Percentiles rank a stretch among this genome's conserved stretches.
Evolutionary conservation across 371 early-diverging fungal genomes (phyloP).

Genomic region (Blakeslea trispora): DNA sequence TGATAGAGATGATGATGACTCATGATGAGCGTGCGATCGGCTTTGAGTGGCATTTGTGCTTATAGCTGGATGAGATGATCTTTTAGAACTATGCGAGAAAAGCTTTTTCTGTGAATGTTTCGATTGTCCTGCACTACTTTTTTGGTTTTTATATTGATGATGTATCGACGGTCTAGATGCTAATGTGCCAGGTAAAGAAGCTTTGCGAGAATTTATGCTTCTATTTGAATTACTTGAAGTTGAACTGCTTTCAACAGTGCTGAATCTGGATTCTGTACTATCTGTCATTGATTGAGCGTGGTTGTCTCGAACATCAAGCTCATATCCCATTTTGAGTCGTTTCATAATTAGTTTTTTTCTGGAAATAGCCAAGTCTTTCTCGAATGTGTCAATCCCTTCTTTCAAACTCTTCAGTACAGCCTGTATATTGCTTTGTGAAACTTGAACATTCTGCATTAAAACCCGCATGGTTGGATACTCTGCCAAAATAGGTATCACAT

Average conservation of each 20-base stretch:
- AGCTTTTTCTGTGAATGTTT: slow-evolving; percentile 4
- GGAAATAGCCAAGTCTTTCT: slow-evolving; percentile 57
- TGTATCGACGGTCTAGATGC: neutral
- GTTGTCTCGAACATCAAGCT: slow-evolving; percentile 55
- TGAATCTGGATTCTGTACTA: slow-evolving; percentile 7
- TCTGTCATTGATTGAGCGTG: slow-evolving; percentile 31
- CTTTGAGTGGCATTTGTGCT: neutral
- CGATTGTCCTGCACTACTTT: neutral
- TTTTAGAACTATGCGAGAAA: too few species aligned
- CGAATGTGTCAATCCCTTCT: slow-evolving; percentile 57
- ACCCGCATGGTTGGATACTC: slow-evolving; percentile 69
- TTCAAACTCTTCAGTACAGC: slow-evolving; percentile 55
- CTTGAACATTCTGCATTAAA: slow-evolving; percentile 61
- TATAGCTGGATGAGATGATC: neutral
- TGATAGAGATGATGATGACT: slow-evolving; percentile 11
- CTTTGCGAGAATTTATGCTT: neutral
- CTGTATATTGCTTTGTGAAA: slow-evolving; percentile 53
- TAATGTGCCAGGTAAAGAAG: neutral
- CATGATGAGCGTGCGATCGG: neutral
- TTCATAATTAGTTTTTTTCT: slow-evolving; percentile 48
- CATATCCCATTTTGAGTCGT: slow-evolving; percentile 47
- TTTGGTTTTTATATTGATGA: slow-evolving; percentile 4
- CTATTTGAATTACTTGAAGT: neutral
- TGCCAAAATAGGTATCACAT: slow-evolving; percentile 56
- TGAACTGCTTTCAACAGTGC: neutral